Evolutionary conservation across 1,284 basidiomycete genomes (phyloP).

Genomic region (Irpex lacteus): DNA sequence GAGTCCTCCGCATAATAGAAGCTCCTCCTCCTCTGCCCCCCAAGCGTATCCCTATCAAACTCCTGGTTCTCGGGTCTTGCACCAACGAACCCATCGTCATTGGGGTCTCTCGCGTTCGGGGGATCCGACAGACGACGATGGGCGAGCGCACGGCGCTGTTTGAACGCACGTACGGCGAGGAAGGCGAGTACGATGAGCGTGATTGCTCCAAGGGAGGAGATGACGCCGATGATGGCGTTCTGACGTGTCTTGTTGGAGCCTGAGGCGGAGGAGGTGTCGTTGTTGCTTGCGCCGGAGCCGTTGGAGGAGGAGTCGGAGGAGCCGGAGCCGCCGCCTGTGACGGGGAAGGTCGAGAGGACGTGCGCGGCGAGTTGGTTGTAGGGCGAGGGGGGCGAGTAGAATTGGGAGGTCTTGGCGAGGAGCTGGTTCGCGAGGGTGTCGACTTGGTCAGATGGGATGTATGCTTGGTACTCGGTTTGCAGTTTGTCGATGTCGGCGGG

Average conservation of each 20-base stretch:
- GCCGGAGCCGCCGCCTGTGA: conserved; percentile 36
- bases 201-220: conserved; percentile 69
- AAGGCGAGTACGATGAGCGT: conserved; percentile 64
- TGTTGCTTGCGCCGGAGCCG: conserved; percentile 24
- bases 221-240: conserved; percentile 80
- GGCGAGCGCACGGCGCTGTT: conserved; percentile 55
- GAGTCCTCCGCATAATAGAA: conserved; percentile 85
- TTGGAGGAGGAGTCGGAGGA: conserved; percentile 19
- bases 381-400: conserved; percentile 51
- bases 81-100: conserved; percentile 32
- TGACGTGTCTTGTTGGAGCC: conserved; percentile 43
- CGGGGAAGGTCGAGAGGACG: conserved; percentile 52
- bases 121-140: conserved; percentile 64
- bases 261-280: conserved; percentile 11
- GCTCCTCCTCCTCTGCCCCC: conserved; percentile 65
- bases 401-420: conserved; percentile 48
- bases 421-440: conserved; percentile 52
- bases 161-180: conserved; percentile 58
- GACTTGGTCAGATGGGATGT: conserved; percentile 50
- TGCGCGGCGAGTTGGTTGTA: conserved; percentile 51
- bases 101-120: conserved; percentile 18
- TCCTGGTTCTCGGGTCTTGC: conserved; percentile 57
- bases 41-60: conserved; percentile 72
- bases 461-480: conserved; percentile 59
- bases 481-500: conserved; percentile 45